phyloP scores from a whole-genome alignment of 106 monocot genomes.

The Allium fistulosum region DNA sequence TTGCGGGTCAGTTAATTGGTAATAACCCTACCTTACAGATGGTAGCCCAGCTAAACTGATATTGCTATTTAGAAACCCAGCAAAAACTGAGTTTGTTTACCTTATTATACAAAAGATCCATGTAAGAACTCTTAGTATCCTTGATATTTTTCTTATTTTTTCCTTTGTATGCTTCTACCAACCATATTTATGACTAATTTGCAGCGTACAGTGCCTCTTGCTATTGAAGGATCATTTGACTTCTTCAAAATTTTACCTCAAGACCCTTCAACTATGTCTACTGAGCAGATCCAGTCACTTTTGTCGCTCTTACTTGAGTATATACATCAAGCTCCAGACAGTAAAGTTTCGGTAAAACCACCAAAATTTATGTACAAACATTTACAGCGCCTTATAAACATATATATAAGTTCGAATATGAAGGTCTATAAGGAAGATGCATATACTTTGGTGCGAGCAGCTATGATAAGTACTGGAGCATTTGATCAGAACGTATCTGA shows the following conservation, averaged over 20 bases:
- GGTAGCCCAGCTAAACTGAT: too few species aligned
- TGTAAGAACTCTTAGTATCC: too few species aligned
- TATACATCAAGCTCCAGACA: constrained; percentile 24
- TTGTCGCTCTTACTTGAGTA: constrained; percentile 73
- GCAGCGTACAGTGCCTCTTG: constrained; percentile 60
- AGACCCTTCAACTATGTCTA: constrained; percentile 52
- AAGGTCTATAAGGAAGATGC: constrained; percentile 37
- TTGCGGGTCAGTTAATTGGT: too few species aligned
- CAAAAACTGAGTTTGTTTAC: too few species aligned
- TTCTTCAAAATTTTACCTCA: constrained; percentile 76
- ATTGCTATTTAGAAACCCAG: too few species aligned
- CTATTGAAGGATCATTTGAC: constrained; percentile 79
- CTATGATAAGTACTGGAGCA: constrained; percentile 89
- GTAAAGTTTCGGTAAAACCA: constrained; percentile 13
- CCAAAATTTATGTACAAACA: constrained; percentile 77
- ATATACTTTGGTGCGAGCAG: constrained; percentile 54
- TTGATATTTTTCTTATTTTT: too few species aligned
- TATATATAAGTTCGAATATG: constrained; percentile 44
- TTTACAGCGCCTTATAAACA: constrained; percentile 52
- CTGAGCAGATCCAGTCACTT: constrained; percentile 46
- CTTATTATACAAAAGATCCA: too few species aligned
- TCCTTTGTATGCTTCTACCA: too few species aligned
- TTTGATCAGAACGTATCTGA: constrained; percentile 75
- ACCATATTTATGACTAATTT: constrained; percentile 6
- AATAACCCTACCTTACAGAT: too few species aligned